Conservation (phyloP, 202 grass and related monocot genomes). For the Carex sylvatica region DNA sequence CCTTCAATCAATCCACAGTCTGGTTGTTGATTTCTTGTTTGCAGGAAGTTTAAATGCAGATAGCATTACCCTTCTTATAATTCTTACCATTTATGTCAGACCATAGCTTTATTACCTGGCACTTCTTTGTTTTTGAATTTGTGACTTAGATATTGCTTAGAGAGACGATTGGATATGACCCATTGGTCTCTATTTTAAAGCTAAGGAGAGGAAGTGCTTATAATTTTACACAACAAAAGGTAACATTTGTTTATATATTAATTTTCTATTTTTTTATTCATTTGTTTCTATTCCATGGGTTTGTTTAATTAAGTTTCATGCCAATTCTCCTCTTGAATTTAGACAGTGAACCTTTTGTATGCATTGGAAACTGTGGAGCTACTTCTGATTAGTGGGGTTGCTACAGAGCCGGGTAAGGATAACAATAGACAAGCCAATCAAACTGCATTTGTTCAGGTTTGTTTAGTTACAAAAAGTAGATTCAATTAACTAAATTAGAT, state of each 20-base stretch:
- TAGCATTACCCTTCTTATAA: neutral
- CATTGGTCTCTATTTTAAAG: slow-evolving; percentile 92
- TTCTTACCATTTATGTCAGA: neutral
- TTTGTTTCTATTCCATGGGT: slow-evolving; percentile 14
- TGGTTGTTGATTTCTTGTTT: slow-evolving; percentile 9
- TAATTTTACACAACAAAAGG: slow-evolving; percentile 99
- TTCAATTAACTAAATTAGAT: slow-evolving; percentile 17
- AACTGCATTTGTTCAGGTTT: slow-evolving; percentile 87
- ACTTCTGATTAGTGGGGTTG: slow-evolving; percentile 65
- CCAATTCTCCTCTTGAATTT: slow-evolving; percentile 44
- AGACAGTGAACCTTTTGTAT: slow-evolving; percentile 97
- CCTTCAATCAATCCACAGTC: neutral
- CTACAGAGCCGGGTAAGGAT: slow-evolving; percentile 67
- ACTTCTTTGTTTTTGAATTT: slow-evolving; percentile 26
- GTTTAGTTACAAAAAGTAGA: slow-evolving; percentile 20
- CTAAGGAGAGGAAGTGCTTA: slow-evolving; percentile 96
- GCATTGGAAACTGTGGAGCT: slow-evolving; percentile 88
- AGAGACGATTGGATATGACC: slow-evolving; percentile 96
- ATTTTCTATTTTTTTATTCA: slow-evolving; percentile 18
- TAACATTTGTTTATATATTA: slow-evolving; percentile 20
- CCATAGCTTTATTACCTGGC: slow-evolving; percentile 15
- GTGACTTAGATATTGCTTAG: slow-evolving; percentile 87
- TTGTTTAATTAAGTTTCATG: slow-evolving; percentile 9
- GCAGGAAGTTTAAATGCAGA: neutral
- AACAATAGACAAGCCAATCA: slow-evolving; percentile 82